Evolutionary conservation across 352 stramenopile genomes (phyloP), one percentile per base, ranked within the genome.

Genomic region (Blastocystis hominis): DNA sequence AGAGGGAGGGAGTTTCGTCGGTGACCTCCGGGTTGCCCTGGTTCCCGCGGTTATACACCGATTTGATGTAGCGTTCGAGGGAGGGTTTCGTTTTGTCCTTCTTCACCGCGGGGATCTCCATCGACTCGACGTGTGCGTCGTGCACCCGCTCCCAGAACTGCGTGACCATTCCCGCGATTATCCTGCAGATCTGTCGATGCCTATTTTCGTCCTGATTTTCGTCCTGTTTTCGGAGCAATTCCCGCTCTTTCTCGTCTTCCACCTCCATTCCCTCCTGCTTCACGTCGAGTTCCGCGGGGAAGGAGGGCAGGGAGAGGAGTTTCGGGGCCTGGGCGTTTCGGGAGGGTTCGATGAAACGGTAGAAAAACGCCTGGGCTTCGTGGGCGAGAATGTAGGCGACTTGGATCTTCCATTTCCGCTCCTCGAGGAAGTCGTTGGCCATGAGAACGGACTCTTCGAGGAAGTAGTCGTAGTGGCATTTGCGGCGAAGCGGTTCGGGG

Each of bases 391-490:
- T 64, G 44, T 84, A 84, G 2, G 72, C 72, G 44, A 44, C 50
- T 20, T 84, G 34, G 55, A 84, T 84, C 50, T 84, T 84, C 72
- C 72, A 84, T 30, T 61, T 64, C 44, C 72, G 72, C 17, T 84
- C 72, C 56, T 84, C 72, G 2, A 84, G 20, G 34, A 84, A 84
- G 47, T 84, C 72, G 44, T 84, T 84, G 1, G 72, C 54, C 7
- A 84, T 46, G 13, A 84, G n/a, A 24, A 59, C 13, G 17, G 55
- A 66, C 55, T 84, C 72, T 34, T 84, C 72, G 30, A 84, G 36
- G 24, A 84, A 66, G 42, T 66, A 84, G 44, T 84, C 72, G 42
- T 84, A 84, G 9, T 84, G 72, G 46, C 72, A 84, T 40, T 84
- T 84, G 20, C 34, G 17, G n/a, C 72, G 72, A 68, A 84, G 30